Evolutionary conservation across 2,329 filamentous ascomycete species (phyloP).

Genomic region (Penicillium sp.): DNA sequence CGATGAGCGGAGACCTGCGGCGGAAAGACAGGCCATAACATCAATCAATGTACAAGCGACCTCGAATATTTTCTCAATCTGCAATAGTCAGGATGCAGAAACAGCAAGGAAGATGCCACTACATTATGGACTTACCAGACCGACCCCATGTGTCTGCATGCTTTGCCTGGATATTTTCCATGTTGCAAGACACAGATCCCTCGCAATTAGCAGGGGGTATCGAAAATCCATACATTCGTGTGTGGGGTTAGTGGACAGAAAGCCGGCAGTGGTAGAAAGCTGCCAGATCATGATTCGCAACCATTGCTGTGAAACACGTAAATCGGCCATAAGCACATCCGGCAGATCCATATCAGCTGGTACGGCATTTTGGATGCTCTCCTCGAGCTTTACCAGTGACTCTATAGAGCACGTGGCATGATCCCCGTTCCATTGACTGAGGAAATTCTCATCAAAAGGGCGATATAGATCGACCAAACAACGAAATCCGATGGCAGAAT

Average conservation of each 20-base stretch:
- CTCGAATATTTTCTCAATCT: conserved; percentile 81
- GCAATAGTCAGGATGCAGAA: not conserved
- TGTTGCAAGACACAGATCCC: conserved; percentile 67
- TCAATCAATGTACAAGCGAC: conserved; percentile 74
- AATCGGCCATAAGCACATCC: conserved; percentile 68
- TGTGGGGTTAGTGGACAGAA: conserved; percentile 63
- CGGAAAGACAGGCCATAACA: conserved; percentile 66
- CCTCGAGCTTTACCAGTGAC: conserved; percentile 51
- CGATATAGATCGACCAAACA: conserved; percentile 65
- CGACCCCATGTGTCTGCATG: conserved; percentile 75
- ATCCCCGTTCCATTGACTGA: conserved; percentile 64
- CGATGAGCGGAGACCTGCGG: conserved; percentile 63
- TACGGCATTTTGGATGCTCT: conserved; percentile 56
- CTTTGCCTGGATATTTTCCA: conserved; percentile 72
- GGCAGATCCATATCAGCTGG: conserved; percentile 60
- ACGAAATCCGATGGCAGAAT: conserved; percentile 64
- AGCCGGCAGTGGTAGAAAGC: conserved; percentile 67
- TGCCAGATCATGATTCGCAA: conserved; percentile 74
- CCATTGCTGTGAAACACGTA: conserved; percentile 72
- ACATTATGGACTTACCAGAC: conserved; percentile 59
- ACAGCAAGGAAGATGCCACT: no score
- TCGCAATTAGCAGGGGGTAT: conserved; percentile 66
- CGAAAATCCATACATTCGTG: conserved; percentile 66
- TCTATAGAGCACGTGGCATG: conserved; percentile 28
- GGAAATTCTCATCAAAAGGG: conserved; percentile 66